Conservation (phyloP, 1,139 yeast species). For the Yamadazyma atmosphaerica region DNA sequence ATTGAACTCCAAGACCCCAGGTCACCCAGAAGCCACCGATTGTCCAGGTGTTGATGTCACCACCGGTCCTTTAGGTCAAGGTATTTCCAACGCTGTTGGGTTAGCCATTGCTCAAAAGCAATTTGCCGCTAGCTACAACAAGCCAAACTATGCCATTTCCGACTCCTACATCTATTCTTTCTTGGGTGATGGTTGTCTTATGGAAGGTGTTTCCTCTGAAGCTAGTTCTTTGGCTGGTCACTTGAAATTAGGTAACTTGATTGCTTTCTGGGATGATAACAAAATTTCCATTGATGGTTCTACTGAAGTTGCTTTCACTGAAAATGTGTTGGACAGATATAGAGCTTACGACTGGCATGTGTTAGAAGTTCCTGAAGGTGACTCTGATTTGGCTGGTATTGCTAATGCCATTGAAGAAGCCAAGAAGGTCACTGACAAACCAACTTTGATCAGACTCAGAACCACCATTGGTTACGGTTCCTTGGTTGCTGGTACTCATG, state of each 20-base stretch:
- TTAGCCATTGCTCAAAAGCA: constrained; percentile 93
- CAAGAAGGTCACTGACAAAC: constrained; percentile 75
- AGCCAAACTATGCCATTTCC: constrained; percentile 71
- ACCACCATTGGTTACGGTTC: constrained; percentile 98
- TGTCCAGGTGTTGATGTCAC: constrained; percentile 95
- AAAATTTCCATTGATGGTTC: constrained; percentile 96
- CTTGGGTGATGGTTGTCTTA: constrained; percentile 97
- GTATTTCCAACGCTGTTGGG: constrained; percentile 96
- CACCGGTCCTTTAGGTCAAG: constrained; percentile 99
- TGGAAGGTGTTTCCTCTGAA: constrained; percentile 98
- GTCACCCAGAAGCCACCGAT: constrained; percentile 86
- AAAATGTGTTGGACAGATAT: constrained; percentile 84
- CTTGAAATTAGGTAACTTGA: constrained; percentile 88
- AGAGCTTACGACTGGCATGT: constrained; percentile 96
- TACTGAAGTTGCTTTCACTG: constrained; percentile 90
- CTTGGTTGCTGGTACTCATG: constrained; percentile 77
- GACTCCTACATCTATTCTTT: constrained; percentile 78
- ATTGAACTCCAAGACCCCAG: constrained; percentile 89
- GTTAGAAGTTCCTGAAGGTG: constrained; percentile 74
- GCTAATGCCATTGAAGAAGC: constrained; percentile 73
- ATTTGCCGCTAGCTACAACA: constrained; percentile 91
- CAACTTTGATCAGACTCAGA: constrained; percentile 84
- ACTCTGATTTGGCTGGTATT: constrained; percentile 74
- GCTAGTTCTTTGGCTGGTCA: constrained; percentile 97
- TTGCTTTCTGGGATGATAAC: constrained; percentile 97